Evolutionary conservation across 106 monocot species (phyloP), one percentile per base, ranked within the genome.

Genomic region (Allium fistulosum): DNA sequence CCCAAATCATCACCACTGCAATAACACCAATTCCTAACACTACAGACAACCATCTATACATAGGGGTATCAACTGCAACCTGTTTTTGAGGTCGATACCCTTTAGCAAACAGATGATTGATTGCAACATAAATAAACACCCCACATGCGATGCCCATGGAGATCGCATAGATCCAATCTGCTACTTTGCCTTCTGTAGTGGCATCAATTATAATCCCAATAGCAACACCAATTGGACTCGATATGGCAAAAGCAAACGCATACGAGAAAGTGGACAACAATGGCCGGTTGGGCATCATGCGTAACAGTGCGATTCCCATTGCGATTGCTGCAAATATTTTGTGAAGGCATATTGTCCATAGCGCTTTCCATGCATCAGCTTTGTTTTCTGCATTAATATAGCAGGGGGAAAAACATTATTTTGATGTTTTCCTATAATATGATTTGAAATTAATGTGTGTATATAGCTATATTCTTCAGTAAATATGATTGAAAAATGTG

Each of bases 1-100:
- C 92, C 92, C 92, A 92, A 51, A 92, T 92, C 92, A 92, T 88
- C 46, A 92, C 92, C 49, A 92, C 92, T 0, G 85, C 84, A 26
- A 92, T 92, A 8, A 92, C 87, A 1, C 77, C 92, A 6, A 88
- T 61, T 7, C 92, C 87, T 9, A 83, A 50, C 46, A 85, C 71
- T 57, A 85, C 87, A 7, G 82, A 76, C 58, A 87, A 27, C 82
- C 81, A 87, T 58, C 80, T 72, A 26, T 47, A 48, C 3, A 80
- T 5, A 0, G 81, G 77, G 1, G 81, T 60, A 64, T 84, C 72
- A 0, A 28, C 59, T 1, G 51, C 48, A 11, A 77, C 26, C 8
- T 74, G 72, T 18, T 17, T 22, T 59, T n/a, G 71, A 1, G 91
- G 79, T 58, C 37, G 69, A 57, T 83, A 88, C 3, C 92, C 92